Evolutionary conservation across 2,329 filamentous ascomycete species (phyloP).

Genomic region (Colletotrichum limetticola): DNA sequence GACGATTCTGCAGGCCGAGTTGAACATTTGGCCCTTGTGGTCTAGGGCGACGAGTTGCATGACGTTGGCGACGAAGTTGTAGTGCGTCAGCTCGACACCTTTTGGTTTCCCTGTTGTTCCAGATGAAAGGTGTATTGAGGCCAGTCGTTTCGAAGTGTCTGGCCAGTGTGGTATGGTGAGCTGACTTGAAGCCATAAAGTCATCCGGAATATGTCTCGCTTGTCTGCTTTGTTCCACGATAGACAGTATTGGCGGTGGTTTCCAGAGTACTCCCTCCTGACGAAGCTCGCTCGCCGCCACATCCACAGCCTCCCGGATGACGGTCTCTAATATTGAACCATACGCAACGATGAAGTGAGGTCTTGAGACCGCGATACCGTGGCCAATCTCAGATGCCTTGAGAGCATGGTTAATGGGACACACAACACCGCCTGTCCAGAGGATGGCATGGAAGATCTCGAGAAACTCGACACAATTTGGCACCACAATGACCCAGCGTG

Average conservation of each 20-base stretch:
- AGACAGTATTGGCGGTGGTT: conserved; percentile 47
- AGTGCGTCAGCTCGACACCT: conserved; percentile 87
- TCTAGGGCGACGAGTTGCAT: conserved; percentile 51
- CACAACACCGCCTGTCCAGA: conserved; percentile 52
- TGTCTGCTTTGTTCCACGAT: conserved; percentile 42
- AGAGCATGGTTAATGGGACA: conserved; percentile 53
- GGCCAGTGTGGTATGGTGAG: conserved; percentile 49
- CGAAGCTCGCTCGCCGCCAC: conserved; percentile 42
- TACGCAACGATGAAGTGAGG: conserved; percentile 54
- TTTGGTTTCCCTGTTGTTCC: conserved; percentile 94
- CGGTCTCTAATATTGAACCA: conserved; percentile 42
- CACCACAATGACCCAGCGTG: conserved; percentile 54
- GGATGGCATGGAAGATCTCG: conserved; percentile 52
- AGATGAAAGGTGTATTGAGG: conserved; percentile 50
- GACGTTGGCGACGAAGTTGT: conserved; percentile 81
- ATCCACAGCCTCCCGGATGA: conserved; percentile 45
- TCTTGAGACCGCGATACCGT: conserved; percentile 52
- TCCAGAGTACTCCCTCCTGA: conserved; percentile 45
- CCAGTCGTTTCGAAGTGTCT: conserved; percentile 47
- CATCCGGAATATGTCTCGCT: conserved; percentile 44
- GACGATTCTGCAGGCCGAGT: conserved; percentile 46
- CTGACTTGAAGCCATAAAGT: conserved; percentile 44
- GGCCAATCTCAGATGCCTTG: conserved; percentile 51
- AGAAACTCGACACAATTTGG: conserved; percentile 58
- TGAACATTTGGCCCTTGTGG: conserved; percentile 42